Percentiles rank a stretch among this genome's conserved stretches.
Evolutionary conservation across 2,329 filamentous ascomycete genomes (phyloP).

Genomic region (Leptographium procerum): DNA sequence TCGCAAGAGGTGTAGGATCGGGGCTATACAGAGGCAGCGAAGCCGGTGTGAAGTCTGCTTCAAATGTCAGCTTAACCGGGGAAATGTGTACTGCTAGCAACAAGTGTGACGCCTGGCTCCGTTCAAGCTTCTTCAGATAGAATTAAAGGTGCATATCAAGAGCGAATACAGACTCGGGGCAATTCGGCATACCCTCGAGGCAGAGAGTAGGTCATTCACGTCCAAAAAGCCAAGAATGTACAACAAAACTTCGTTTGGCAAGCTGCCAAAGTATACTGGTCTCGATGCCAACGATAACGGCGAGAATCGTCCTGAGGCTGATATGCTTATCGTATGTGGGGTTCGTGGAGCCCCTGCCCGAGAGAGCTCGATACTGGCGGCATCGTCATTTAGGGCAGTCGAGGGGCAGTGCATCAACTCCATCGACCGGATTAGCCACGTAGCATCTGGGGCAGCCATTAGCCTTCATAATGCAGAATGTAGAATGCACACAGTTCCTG

Average conservation of each 20-base stretch:
- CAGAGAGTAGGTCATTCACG: conserved; percentile 42
- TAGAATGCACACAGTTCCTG: background rate
- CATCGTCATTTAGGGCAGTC: background rate
- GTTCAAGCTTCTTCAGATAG: background rate
- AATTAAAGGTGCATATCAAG: background rate
- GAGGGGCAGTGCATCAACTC: background rate
- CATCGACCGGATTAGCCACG: background rate
- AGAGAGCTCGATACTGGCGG: background rate
- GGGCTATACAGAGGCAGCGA: conserved; percentile 49
- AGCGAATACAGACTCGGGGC: background rate
- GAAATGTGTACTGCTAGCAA: background rate
- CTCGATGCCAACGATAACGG: background rate
- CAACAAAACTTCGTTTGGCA: conserved; percentile 47
- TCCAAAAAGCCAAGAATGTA: conserved; percentile 46
- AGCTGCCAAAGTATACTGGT: conserved; percentile 20
- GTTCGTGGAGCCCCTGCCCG: background rate
- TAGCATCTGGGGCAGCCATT: background rate
- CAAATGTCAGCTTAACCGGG: background rate
- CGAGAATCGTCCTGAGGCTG: background rate
- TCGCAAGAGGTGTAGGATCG: conserved; percentile 53
- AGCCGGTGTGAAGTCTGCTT: conserved; percentile 49
- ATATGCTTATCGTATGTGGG: background rate
- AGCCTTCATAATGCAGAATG: too few species aligned
- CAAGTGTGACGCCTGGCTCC: background rate
- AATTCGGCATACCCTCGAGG: conserved; percentile 35